Evolutionary conservation across 371 early-diverging fungal genomes (phyloP), one percentile per base, ranked within the genome.

Genomic region (Conidiobolus incongruus): DNA sequence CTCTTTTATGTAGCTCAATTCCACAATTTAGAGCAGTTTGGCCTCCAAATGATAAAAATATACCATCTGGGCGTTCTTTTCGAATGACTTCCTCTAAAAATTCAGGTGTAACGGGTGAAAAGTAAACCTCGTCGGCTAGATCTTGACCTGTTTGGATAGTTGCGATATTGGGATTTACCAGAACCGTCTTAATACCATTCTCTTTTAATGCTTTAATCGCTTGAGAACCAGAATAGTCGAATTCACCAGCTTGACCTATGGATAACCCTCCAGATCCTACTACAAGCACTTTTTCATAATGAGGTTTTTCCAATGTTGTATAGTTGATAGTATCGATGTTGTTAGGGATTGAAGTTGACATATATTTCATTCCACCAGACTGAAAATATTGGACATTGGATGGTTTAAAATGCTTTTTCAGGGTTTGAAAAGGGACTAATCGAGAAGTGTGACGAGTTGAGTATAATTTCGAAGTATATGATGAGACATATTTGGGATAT

Each of bases 221-320:
- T 65, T 79, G 56, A 13, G 53, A 53, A 24, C 44, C 91, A 51
- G 92, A 92, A 65, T 94, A 94, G 61, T 94, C 95, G 51, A 94
- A 94, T 66, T 94, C 95, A 44, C 95, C 95, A 35, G 95, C 95
- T 61, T 95, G 95, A 28, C 95, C 95, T 52, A 95, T 95, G 20
- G 82, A 81, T 41, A 95, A 59, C 53, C 95, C 95, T 44, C 95
- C 95, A 19, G 87, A 86, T 35, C 95, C 95, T 31, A 95, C 66
- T n/a, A 95, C 78, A 39, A 93, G 66, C 12, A 93, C 93, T 66
- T 90, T 89, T 48, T 62, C 66, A 46, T 71, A 68, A 34, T 55
- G 44, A 10, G 62, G 63, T 38, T 62, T 60, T 16, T 16, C 44
- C 13, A 10, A 32, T 38, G 12, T 38, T 17, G 2, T 28, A 3